Percentiles rank a stretch among this genome's conserved stretches.
phyloP scores from a whole-genome alignment of 345 rosid species.

The Nephelium lappaceum region DNA sequence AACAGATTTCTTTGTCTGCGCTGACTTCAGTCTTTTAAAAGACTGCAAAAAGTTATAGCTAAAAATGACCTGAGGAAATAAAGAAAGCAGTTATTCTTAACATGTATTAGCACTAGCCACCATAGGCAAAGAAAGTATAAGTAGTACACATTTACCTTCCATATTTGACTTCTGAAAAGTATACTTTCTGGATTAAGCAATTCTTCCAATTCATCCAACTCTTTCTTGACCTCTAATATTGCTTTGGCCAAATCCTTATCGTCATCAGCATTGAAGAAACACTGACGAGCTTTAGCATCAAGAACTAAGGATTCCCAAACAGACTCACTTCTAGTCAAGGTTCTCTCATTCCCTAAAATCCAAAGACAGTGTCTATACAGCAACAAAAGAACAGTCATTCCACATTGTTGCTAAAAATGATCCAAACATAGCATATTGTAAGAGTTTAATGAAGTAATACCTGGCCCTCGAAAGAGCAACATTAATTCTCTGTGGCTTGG shows the following conservation, averaged over 20 bases:
- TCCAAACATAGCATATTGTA: neutral
- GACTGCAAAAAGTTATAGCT: slow-evolving; percentile 50
- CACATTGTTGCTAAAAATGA: neutral
- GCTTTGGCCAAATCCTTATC: no score
- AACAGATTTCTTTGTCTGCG: slow-evolving; percentile 24
- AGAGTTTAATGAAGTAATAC: neutral
- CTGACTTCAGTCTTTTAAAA: slow-evolving; percentile 44
- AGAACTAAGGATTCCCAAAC: slow-evolving; percentile 39
- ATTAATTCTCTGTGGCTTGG: slow-evolving; percentile 5
- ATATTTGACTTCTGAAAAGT: slow-evolving; percentile 39
- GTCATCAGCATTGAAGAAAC: no score
- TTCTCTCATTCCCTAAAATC: neutral
- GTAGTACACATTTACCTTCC: slow-evolving; percentile 42
- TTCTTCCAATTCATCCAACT: no score
- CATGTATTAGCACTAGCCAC: slow-evolving; percentile 18
- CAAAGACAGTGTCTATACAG: slow-evolving; percentile 2
- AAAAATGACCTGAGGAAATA: slow-evolving; percentile 43
- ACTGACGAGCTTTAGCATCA: no score
- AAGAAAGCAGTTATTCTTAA: neutral
- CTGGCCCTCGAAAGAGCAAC: slow-evolving; percentile 7
- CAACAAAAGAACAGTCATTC: neutral
- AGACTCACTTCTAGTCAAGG: slow-evolving; percentile 1
- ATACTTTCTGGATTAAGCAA: no score
- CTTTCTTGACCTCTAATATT: no score
- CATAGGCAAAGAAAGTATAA: neutral